Conservation (phyloP, 352 stramenopile species). For the Pythium myriotylum region DNA sequence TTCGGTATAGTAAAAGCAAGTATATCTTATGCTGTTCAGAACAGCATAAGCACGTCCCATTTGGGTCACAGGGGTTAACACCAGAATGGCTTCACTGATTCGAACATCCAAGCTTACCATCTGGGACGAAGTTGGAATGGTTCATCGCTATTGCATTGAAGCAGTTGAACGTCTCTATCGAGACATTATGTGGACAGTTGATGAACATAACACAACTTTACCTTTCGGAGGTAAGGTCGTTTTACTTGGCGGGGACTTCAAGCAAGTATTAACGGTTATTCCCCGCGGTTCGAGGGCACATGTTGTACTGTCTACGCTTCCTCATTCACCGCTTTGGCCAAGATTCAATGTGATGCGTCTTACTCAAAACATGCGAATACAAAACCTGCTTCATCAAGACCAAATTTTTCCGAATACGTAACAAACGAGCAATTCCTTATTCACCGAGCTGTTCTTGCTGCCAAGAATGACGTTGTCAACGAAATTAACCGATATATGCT, state of each 20-base stretch:
- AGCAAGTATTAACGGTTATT: conserved; percentile 1
- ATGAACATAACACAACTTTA: neutral
- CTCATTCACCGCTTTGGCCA: too few species aligned
- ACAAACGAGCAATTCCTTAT: neutral
- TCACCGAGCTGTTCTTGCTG: neutral
- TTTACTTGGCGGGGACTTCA: neutral
- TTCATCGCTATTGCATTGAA: neutral
- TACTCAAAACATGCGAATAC: too few species aligned
- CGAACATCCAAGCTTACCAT: neutral
- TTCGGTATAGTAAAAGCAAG: too few species aligned
- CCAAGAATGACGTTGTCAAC: neutral
- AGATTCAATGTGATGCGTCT: too few species aligned
- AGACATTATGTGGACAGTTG: conserved; percentile 1
- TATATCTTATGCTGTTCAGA: too few species aligned
- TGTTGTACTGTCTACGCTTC: too few species aligned
- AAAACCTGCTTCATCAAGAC: too few species aligned
- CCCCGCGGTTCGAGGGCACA: neutral
- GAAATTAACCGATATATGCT: neutral
- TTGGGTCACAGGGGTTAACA: neutral
- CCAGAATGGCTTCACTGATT: neutral
- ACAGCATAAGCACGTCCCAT: neutral
- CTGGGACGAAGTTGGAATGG: conserved; percentile 7
- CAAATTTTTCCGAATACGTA: neutral
- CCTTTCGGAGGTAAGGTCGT: neutral
- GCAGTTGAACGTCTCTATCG: neutral